Percentiles rank a stretch among this genome's conserved stretches.
These are phyloP conservation scores for Sparassis latifolia DNA, from an alignment of 1,284 basidiomycete species.

Conservation along the genomic window DNA sequence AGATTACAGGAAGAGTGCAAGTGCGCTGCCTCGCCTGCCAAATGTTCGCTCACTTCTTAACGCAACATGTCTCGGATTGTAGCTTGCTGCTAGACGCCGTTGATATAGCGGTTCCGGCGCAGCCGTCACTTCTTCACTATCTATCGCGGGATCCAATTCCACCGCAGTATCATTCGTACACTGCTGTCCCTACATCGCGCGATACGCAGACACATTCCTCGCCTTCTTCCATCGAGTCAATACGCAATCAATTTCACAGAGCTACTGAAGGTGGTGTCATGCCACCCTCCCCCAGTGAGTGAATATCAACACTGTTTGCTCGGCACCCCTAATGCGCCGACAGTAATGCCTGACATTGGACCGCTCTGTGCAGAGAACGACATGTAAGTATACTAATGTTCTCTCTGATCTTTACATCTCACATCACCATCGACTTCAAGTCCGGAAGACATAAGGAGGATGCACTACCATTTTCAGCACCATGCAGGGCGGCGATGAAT, in stretches of 20 bases:
- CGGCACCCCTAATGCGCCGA: no score
- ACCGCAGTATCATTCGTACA: constrained; percentile 20
- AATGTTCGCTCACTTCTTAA: background rate
- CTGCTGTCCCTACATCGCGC: constrained; percentile 13
- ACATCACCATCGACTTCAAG: no score
- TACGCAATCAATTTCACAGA: background rate
- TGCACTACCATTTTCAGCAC: no score
- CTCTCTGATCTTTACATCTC: no score
- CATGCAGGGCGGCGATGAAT: no score
- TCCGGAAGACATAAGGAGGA: no score
- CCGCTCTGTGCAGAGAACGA: no score
- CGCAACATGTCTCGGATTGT: background rate
- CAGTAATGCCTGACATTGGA: no score
- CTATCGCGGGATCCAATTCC: constrained; percentile 24
- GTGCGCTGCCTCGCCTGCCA: constrained; percentile 27
- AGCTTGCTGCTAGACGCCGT: constrained; percentile 27
- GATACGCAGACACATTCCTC: constrained; percentile 6
- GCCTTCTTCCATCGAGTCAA: constrained; percentile 2
- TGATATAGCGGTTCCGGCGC: constrained; percentile 26
- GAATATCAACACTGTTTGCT: no score
- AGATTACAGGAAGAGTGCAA: constrained; percentile 55
- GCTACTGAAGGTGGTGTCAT: no score
- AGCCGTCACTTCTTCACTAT: constrained; percentile 24
- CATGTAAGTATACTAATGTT: no score
- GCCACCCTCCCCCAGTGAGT: no score